Conservation (phyloP, 805 yeast genomes). For the Osmozyma mogii region DNA sequence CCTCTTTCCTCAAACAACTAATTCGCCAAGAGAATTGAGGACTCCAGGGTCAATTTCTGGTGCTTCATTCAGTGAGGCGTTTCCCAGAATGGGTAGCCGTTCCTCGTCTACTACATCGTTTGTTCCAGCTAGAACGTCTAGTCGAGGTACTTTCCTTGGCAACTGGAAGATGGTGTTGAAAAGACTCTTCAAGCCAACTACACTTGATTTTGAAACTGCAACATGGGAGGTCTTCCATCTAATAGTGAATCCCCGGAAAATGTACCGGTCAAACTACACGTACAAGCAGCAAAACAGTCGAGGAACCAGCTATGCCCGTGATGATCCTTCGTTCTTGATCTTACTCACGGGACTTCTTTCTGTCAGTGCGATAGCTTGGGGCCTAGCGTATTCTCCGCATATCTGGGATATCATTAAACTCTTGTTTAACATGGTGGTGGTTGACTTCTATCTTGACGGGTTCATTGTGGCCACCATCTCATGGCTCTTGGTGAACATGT, state of each 20-base stretch:
- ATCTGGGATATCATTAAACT: constrained; percentile 54
- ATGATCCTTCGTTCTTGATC: constrained; percentile 84
- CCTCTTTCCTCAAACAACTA: constrained; percentile 24
- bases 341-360: constrained; percentile 59
- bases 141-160: too few species aligned
- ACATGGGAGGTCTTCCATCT: constrained; percentile 82
- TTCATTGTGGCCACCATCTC: constrained; percentile 58
- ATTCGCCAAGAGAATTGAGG: constrained; percentile 7
- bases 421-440: constrained; percentile 73
- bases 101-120: neutral
- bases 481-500: constrained; percentile 64
- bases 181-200: constrained; percentile 55
- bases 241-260: constrained; percentile 68
- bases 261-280: constrained; percentile 66
- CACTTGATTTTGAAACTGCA: constrained; percentile 88
- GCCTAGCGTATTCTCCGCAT: constrained; percentile 67
- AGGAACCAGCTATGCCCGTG: constrained; percentile 76
- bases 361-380: constrained; percentile 84
- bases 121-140: neutral
- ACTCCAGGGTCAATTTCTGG: constrained; percentile 15
- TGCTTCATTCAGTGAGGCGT: constrained; percentile 16
- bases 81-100: constrained; percentile 9
- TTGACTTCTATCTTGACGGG: constrained; percentile 74
- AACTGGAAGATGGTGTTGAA: constrained; percentile 24
- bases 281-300: constrained; percentile 56